Evolutionary conservation across 2,329 filamentous ascomycete species (phyloP).

Genomic region (Ceratocystiopsis sp.): DNA sequence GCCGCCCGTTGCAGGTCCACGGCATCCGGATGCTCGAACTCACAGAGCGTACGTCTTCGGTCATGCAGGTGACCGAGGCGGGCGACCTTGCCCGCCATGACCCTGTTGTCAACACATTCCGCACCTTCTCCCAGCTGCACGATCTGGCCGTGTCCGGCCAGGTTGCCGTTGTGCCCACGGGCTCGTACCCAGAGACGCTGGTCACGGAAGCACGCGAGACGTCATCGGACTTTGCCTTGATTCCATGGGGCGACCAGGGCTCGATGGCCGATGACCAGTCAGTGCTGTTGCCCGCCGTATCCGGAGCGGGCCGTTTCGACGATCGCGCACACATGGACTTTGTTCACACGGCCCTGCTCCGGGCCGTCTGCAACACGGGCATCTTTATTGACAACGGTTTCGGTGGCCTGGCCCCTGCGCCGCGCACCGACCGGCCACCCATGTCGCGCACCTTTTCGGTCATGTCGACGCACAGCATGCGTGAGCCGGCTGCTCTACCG

Average conservation of each 20-base stretch:
- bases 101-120: slow-evolving; percentile 81
- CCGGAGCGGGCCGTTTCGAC: slow-evolving; percentile 40
- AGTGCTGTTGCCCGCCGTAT: slow-evolving; percentile 17
- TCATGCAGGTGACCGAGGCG: slow-evolving; percentile 81
- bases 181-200: slow-evolving; percentile 64
- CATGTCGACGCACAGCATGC: slow-evolving; percentile 40
- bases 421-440: slow-evolving; percentile 18
- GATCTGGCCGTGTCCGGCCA: slow-evolving; percentile 70
- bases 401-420: slow-evolving; percentile 14
- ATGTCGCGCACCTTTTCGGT: slow-evolving; percentile 34
- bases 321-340: slow-evolving; percentile 54
- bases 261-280: slow-evolving; percentile 45
- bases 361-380: slow-evolving; percentile 49
- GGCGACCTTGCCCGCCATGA: slow-evolving; percentile 55
- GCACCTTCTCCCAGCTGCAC: slow-evolving; percentile 70
- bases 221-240: slow-evolving; percentile 54
- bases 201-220: slow-evolving; percentile 52
- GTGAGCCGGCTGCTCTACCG: slow-evolving; percentile 39
- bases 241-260: slow-evolving; percentile 82
- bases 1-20: slow-evolving; percentile 51
- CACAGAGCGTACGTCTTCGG: slow-evolving; percentile 81
- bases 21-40: slow-evolving; percentile 76
- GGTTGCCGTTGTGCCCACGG: slow-evolving; percentile 62
- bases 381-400: slow-evolving; percentile 59
- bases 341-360: slow-evolving; percentile 48